A percentile compares a stretch with the other conserved stretches of the same genome.
Evolutionary conservation across 2,329 filamentous ascomycete genomes (phyloP).

Genomic region (Epichloe baconii): DNA sequence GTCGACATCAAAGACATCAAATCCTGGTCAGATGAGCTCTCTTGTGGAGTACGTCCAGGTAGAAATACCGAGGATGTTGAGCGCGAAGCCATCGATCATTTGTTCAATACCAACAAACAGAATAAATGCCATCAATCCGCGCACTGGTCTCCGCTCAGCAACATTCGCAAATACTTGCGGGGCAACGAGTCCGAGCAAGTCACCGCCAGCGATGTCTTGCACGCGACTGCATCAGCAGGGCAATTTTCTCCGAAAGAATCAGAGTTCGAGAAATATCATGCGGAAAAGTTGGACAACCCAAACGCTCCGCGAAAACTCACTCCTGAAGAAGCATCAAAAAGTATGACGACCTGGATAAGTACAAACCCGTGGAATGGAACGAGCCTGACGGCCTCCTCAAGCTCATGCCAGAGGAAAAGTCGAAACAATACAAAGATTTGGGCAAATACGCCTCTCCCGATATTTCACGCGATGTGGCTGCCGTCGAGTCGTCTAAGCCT

Average conservation of each 20-base stretch:
- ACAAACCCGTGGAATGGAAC: constrained; percentile 19
- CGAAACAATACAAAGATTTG: constrained; percentile 22
- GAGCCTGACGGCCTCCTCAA: constrained; percentile 19
- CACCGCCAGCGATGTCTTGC: constrained; percentile 12
- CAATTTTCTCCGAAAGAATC: constrained; percentile 21
- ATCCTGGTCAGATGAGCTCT: constrained; percentile 23
- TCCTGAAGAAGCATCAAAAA: constrained; percentile 21
- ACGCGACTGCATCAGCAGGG: constrained; percentile 25
- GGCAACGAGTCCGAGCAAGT: constrained; percentile 9
- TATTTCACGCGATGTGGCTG: constrained; percentile 13
- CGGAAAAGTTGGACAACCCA: constrained; percentile 17
- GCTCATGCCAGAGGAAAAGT: constrained; percentile 16
- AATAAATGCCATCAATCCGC: constrained; percentile 7
- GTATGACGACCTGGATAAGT: constrained; percentile 29
- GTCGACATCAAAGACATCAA: constrained; percentile 22
- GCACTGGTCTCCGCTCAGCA: constrained; percentile 13
- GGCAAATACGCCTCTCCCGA: constrained; percentile 21
- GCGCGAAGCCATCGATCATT: constrained; percentile 29
- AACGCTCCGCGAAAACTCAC: constrained; percentile 14
- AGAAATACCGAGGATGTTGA: constrained; percentile 32
- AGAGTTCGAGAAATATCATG: constrained; percentile 22
- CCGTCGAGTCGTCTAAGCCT: constrained; percentile 13
- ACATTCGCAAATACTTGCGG: constrained; percentile 21
- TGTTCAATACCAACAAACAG: constrained; percentile 22
- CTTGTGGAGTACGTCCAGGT: constrained; percentile 25